Evolutionary conservation across 2,329 filamentous ascomycete species (phyloP).

Genomic region (Stemphylium vesicarium): DNA sequence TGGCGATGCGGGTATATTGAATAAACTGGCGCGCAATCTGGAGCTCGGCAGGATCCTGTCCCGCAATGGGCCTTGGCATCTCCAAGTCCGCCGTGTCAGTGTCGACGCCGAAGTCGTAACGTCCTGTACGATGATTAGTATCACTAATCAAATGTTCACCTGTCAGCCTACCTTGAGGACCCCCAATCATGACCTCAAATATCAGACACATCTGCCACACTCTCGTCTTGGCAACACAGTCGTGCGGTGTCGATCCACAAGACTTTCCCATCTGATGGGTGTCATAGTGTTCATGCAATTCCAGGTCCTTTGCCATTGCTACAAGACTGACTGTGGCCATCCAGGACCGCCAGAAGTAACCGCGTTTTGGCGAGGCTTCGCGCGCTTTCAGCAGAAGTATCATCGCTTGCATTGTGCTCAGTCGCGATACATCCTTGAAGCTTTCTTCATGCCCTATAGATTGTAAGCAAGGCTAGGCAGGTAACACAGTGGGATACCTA

Average conservation of each 20-base stretch:
- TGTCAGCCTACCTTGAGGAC: conserved; percentile 75
- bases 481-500: conserved; percentile 54
- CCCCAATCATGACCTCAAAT: conserved; percentile 90
- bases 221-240: conserved; percentile 83
- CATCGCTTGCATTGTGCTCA: conserved; percentile 91
- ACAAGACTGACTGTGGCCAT: conserved; percentile 92
- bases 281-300: conserved; percentile 84
- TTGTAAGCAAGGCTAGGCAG: conserved; percentile 19
- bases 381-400: conserved; percentile 88
- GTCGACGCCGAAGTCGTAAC: conserved; percentile 77
- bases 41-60: conserved; percentile 76
- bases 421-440: conserved; percentile 87
- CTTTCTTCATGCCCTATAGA: conserved; percentile 80
- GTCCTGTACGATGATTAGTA: conserved; percentile 52
- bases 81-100: conserved; percentile 77
- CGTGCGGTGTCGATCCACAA: conserved; percentile 72
- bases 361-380: conserved; percentile 88
- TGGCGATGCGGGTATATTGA: conserved; percentile 78
- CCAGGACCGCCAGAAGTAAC: conserved; percentile 97
- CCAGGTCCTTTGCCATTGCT: conserved; percentile 90
- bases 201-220: conserved; percentile 90
- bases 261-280: conserved; percentile 74
- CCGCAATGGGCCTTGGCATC: conserved; percentile 67
- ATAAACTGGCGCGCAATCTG: conserved; percentile 82
- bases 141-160: background rate